phyloP scores from a whole-genome alignment of 2,329 filamentous ascomycete genomes.

The Pseudogymnoascus sp. region DNA sequence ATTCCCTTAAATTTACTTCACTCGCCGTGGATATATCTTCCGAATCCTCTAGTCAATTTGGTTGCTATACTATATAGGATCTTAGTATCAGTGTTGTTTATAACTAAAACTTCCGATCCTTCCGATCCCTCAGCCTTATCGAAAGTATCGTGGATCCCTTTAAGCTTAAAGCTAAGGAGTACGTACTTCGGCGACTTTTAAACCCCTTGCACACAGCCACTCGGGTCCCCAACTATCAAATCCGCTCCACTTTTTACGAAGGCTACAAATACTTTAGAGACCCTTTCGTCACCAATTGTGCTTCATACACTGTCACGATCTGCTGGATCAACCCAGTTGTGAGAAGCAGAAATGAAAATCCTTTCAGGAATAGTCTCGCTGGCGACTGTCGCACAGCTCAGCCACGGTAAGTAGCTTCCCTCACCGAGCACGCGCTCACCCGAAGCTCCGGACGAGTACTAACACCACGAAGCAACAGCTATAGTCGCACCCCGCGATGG shows the following conservation, averaged over 20 bases:
- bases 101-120: background rate
- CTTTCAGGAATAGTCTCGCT: background rate
- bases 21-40: background rate
- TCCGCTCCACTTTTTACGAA: background rate
- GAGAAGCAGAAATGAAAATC: background rate
- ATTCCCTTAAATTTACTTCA: background rate
- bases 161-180: slow-evolving; percentile 5
- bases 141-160: background rate
- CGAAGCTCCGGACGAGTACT: background rate
- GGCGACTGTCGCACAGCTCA: background rate
- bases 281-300: background rate
- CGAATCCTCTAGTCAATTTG: too few relatives aligned
- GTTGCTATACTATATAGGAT: background rate
- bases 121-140: background rate
- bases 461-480: background rate
- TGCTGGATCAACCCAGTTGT: background rate
- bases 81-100: background rate
- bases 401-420: background rate
- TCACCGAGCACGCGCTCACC: background rate
- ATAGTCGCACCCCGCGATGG: background rate
- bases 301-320: background rate
- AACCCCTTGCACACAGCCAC: slow-evolving; percentile 1
- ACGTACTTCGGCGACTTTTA: background rate
- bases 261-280: background rate
- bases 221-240: background rate